These are phyloP conservation scores for Vairimorpha necatrix DNA, from an alignment of 371 early-diverging fungal species.

Conservation along the genomic window DNA sequence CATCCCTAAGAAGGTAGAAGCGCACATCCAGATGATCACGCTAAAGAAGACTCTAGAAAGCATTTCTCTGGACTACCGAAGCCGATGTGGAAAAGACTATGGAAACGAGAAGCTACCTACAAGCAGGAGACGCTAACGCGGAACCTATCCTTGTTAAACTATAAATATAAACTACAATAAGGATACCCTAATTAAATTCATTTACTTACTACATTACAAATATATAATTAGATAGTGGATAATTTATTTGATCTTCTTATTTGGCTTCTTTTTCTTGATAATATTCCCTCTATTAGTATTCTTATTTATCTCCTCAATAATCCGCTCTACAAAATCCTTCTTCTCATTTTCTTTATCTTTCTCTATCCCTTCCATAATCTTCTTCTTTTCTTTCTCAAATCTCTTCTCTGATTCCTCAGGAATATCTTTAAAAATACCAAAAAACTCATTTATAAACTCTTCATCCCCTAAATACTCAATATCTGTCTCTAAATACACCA, in stretches of 20 bases:
- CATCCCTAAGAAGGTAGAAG: too few relatives aligned
- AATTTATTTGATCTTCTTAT: not conserved
- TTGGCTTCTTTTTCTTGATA: constrained; percentile 16
- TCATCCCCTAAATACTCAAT: not conserved
- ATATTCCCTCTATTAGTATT: not conserved
- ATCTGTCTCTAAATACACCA: constrained; percentile 11
- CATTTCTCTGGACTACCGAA: too few relatives aligned
- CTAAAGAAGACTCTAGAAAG: too few relatives aligned
- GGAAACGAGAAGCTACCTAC: too few relatives aligned
- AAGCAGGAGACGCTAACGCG: too few relatives aligned
- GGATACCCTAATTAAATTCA: too few relatives aligned
- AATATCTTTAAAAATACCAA: constrained; percentile 7
- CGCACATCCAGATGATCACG: too few relatives aligned
- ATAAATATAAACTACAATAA: too few relatives aligned
- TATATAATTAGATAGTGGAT: not conserved
- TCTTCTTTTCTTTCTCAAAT: constrained; percentile 4
- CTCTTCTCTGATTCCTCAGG: not conserved
- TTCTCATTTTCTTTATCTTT: constrained; percentile 12
- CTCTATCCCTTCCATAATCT: not conserved
- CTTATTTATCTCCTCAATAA: constrained; percentile 5
- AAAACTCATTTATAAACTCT: constrained; percentile 17
- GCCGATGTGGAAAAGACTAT: too few relatives aligned
- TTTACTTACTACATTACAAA: too few relatives aligned
- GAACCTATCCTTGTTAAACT: too few relatives aligned
- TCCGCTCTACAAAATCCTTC: constrained; percentile 10